Conservation (phyloP, 257 asterid genomes). For the Nicotiana tabacum region DNA sequence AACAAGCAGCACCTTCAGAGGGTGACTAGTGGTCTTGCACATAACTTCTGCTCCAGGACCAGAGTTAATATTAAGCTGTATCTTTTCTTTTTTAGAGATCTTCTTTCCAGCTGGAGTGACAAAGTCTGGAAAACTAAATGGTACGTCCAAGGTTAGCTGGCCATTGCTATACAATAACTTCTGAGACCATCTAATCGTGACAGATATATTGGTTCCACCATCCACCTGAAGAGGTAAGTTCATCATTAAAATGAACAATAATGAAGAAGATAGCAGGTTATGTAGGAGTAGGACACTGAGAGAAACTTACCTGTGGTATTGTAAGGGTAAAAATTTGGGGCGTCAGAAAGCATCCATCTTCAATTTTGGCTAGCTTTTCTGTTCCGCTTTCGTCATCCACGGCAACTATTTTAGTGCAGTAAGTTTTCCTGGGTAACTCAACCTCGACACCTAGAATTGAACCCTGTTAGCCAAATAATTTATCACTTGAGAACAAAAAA, state of each 20-base stretch:
- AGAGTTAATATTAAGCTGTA: constrained; percentile 57
- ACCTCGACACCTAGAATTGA: constrained; percentile 99
- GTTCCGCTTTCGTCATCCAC: constrained; percentile 30
- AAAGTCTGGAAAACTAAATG: constrained; percentile 81
- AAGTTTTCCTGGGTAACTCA: constrained; percentile 67
- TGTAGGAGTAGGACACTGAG: background rate
- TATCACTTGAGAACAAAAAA: constrained; percentile 53
- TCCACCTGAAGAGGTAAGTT: constrained; percentile 49
- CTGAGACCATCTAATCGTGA: constrained; percentile 88
- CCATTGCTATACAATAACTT: constrained; percentile 56
- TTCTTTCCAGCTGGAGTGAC: constrained; percentile 87
- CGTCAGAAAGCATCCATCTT: constrained; percentile 64
- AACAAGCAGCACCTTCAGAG: constrained; percentile 59
- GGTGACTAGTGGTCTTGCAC: constrained; percentile 68
- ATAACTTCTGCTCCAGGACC: constrained; percentile 67
- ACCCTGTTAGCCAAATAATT: constrained; percentile 99
- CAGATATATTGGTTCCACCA: constrained; percentile 75
- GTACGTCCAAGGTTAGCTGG: constrained; percentile 60
- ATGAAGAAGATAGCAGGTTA: background rate
- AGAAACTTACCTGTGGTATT: constrained; percentile 57
- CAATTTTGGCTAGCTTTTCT: constrained; percentile 37
- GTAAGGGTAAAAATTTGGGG: constrained; percentile 66
- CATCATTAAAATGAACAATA: background rate
- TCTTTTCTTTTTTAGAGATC: constrained; percentile 78
- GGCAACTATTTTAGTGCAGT: constrained; percentile 43